Base-by-base conservation (phyloP, 768 basidiomycete genomes). In the Mycena floridula region DNA sequence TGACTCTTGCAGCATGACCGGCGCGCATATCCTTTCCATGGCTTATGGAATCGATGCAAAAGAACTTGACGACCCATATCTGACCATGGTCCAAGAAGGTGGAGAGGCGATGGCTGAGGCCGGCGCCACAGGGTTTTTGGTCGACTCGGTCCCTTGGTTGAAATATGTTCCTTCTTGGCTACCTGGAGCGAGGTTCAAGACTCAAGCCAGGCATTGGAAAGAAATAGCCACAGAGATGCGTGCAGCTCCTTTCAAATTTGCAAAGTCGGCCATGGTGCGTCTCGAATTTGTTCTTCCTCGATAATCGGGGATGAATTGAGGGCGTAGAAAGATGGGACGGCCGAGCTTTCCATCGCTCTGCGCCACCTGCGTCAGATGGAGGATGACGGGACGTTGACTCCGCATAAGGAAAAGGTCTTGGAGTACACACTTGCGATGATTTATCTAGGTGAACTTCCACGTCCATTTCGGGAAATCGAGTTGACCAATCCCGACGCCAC, bases 171-270 rank as follows among this genome's bases (percentile, higher is more conserved):
- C 68, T 2, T 50, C 45, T 4, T 69, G 64, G 60, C 47, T 69
- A 37, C 67, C 69, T 28, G 61, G 64, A 2, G 58, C 59, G 0
- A 60, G 53, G 9, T 71, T 71, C 53, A 59, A 67, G 46, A 51
- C 47, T 0, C 53, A 57, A 32, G 69, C 69, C 4, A 53, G 46
- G 11, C 46, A 56, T 9, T 62, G 62, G 59, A 44, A 42, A 20
- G 42, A 53, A 4, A 25, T 46, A 3, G 53, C 53, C 2, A 12
- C 22, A 5, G 42, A 44, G 5, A 54, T 66, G 54, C 26, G 56
- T 6, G 45, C 60, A 2, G 20, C 42, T 6, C 64, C 64, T 1
- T 66, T 51, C 35, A 48, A 52, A 16, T 25, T 32, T 23, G 28
- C 41, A 12, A 47, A 43, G 32, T 8, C n/a, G 27, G 40, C 5